phyloP scores from a whole-genome alignment of 495 filamentous ascomycete genomes.

The Annulohypoxylon bovei region DNA sequence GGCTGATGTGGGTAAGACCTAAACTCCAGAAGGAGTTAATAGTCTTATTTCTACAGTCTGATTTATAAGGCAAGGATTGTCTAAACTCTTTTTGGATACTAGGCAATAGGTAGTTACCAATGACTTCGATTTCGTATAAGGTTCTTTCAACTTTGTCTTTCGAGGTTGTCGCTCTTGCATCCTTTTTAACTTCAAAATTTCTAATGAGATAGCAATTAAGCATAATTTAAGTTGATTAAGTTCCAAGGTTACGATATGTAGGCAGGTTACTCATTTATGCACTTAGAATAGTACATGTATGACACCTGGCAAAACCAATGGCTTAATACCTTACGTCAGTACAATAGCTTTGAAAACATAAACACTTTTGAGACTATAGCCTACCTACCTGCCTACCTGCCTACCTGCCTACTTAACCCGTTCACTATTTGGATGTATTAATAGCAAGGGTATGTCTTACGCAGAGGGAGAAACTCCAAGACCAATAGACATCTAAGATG shows the following conservation, averaged over 20 bases:
- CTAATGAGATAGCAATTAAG: neutral
- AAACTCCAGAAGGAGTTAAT: constrained; percentile 5
- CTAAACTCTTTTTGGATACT: constrained; percentile 32
- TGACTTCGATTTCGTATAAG: neutral
- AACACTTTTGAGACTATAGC: neutral
- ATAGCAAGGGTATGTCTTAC: neutral
- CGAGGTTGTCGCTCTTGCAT: neutral
- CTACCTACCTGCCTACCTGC: neutral
- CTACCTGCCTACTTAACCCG: neutral
- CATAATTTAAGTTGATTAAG: neutral
- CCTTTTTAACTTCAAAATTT: neutral
- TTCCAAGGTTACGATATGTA: neutral
- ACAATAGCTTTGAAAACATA: neutral
- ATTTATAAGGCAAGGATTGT: neutral
- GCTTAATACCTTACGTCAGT: no score
- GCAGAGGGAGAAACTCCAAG: neutral
- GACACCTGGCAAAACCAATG: no score
- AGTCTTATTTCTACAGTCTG: constrained; percentile 19
- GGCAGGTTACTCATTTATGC: neutral
- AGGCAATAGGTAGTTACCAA: neutral
- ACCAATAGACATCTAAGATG: constrained; percentile 11
- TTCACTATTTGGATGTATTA: neutral
- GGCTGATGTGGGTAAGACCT: constrained; percentile 24
- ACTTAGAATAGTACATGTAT: no score
- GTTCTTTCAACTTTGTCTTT: neutral